Percentiles rank a stretch among this genome's conserved stretches.
Evolutionary conservation across 306 rosid genomes (phyloP).

Genomic region (Mimosa bimucronata): DNA sequence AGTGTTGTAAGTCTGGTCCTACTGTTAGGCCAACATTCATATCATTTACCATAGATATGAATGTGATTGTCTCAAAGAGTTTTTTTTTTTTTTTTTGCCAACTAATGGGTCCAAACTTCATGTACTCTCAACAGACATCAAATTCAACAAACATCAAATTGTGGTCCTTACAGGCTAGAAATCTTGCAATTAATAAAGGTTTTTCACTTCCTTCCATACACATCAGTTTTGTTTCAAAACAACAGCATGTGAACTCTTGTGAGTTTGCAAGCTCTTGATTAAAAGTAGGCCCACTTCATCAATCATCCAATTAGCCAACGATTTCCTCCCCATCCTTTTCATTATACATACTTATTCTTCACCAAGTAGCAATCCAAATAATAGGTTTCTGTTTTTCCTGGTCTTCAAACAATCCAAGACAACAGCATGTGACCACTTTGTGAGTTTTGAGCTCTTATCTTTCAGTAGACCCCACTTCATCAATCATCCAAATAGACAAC

Average conservation of each 20-base stretch:
- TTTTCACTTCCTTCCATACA: conserved; percentile 38
- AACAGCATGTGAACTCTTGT: conserved; percentile 44
- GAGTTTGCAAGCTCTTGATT: conserved; percentile 21
- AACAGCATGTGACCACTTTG: background rate
- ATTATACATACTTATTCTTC: conserved; percentile 41
- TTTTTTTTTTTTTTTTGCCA: too few species aligned
- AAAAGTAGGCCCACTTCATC: background rate
- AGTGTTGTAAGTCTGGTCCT: too few species aligned
- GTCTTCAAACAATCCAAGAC: conserved; percentile 1
- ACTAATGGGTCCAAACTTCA: background rate
- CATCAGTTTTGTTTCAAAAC: conserved; percentile 26
- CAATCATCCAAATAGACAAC: background rate
- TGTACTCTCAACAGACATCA: background rate
- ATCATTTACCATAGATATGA: too few species aligned
- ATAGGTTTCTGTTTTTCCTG: too few species aligned
- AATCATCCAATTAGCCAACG: background rate
- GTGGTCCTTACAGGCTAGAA: background rate
- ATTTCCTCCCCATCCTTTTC: conserved; percentile 10
- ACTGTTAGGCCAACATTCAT: too few species aligned
- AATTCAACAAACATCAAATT: background rate
- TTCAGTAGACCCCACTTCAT: background rate
- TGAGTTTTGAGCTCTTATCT: background rate
- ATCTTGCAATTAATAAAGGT: conserved; percentile 1
- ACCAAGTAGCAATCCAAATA: conserved; percentile 29
- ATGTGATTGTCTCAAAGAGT: too few species aligned